Evolutionary conservation across 2,329 filamentous ascomycete genomes (phyloP), one percentile per base, ranked within the genome.

Genomic region (Colletotrichum tropicale): DNA sequence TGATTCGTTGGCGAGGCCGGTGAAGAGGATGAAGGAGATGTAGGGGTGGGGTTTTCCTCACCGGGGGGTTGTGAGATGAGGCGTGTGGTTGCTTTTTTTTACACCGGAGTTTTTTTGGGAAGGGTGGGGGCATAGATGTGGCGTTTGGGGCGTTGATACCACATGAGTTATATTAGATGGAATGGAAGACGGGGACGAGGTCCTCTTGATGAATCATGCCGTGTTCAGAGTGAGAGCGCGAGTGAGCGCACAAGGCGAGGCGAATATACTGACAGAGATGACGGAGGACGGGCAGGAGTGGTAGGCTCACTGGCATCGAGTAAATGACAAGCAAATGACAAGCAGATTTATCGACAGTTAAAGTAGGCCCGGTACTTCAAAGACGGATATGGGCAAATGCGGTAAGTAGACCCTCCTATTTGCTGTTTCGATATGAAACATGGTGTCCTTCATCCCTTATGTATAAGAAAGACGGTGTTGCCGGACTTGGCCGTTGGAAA

Each of bases 1-100:
- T 81, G 96, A 98, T 68, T 87, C 87, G 21, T 81, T 98, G n/a
- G 87, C 93, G 60, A 85, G 92, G 43, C 91, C 91, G 0, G 85
- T 86, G 6, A 94, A 94, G 85, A 86, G 92, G 75, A 78, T 93
- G 24, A 94, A 93, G 82, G 92, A 93, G 52, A 36, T 74, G 2
- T 76, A 64, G 61, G 16, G 13, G 30, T 15, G 36, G 8, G 34
- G 13, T 16, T 13, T 56, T 5, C 12, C 13, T 43, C 38, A 1
- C 5, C 6, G 43, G 10, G 38, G 18, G 18, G 1, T 1, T 3
- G 5, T 43, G 18, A 43, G n/a, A 21, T 21, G 43, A 13, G 18
- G 43, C n/a, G 43, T 52, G 43, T 52, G 43, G 43, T 21, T 52
- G 43, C 43, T 52, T 52, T 48, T 48, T 48, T 21, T 21, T 52